Evolutionary conservation across 164 flowering plant genomes (phyloP), one percentile per base, ranked within the genome.

Genomic region (Chloranthus sessilifolius): DNA sequence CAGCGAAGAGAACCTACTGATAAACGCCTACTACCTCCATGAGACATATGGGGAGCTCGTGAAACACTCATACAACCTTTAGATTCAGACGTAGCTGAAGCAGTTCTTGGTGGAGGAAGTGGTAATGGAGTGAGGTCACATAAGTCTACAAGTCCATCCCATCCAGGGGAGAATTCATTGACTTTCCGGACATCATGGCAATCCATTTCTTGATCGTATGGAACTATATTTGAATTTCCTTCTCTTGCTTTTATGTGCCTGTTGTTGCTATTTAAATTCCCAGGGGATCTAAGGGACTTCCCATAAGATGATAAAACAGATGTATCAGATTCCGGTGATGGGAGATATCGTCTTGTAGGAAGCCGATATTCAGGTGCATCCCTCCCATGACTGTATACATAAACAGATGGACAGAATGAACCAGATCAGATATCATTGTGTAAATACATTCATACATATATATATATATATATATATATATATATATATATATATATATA

Each of bases 261-360:
- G 28, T 45, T 59, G 53, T 42, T 53, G 24, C 48, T 34, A 47
- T 62, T 53, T 43, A 61, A 65, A 50, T 22, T 52, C 45, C 36
- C 48, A 2, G 62, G 60, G 38, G 72, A 60, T 21, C 20, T 50
- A 25, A 66, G 49, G 7, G 68, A 53, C 39, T 45, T 66, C 29
- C 57, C 59, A 51, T 56, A 31, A 36, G 76, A 66, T 50, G 69
- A 39, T 34, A 38, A 44, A 16, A 52, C 39, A 29, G 65, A 50
- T 44, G 53, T 31, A 41, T 56, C 75, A 52, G 82, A 77, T 34
- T 73, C 75, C 7, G 79, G 74, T 43, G 83, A 70, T 34, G 55
- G 66, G 17, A 47, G 55, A 36, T 49, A 64, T 47, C 66, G 59
- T 52, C 72, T 55, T 14, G 64, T 58, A 47, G 53, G 51, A 48